These are phyloP conservation scores for Rosa persica DNA, from an alignment of 306 rosid species.

Conservation along the genomic window DNA sequence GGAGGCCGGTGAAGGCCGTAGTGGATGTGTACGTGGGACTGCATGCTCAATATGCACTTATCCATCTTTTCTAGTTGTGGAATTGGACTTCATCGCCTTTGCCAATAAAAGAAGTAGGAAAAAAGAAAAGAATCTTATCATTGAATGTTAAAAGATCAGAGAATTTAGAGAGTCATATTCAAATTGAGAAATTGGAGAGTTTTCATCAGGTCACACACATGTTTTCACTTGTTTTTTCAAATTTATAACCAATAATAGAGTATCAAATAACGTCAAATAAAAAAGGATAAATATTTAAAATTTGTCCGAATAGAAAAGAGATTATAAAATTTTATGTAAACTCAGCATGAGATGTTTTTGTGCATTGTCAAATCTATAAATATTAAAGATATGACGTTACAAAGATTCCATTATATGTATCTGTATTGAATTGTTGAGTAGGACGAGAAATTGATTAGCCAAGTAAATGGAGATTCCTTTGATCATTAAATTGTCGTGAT, in stretches of 20 bases:
- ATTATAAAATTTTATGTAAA: too few species aligned
- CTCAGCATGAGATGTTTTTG: too few species aligned
- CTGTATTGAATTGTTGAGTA: not conserved
- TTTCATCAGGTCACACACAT: too few species aligned
- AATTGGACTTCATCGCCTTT: too few species aligned
- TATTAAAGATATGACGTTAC: not conserved
- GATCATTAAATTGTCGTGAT: constrained; percentile 10
- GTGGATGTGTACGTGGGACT: not conserved
- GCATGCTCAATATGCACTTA: not conserved
- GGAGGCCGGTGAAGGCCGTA: not conserved
- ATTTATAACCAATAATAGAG: too few species aligned
- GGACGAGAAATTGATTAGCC: not conserved
- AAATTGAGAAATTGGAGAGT: too few species aligned
- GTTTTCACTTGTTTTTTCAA: too few species aligned
- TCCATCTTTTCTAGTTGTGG: not conserved
- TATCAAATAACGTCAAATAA: too few species aligned
- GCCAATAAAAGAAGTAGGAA: not conserved
- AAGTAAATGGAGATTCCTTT: not conserved
- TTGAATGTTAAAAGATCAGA: too few species aligned
- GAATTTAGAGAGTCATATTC: not conserved
- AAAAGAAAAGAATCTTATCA: not conserved
- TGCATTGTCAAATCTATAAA: not conserved
- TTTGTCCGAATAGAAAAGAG: too few species aligned
- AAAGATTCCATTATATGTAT: not conserved
- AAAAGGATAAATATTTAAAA: too few species aligned